A percentile compares a stretch with the other conserved stretches of the same genome.
phyloP scores from a whole-genome alignment of 352 stramenopile genomes.

The Peronospora belbahrii region DNA sequence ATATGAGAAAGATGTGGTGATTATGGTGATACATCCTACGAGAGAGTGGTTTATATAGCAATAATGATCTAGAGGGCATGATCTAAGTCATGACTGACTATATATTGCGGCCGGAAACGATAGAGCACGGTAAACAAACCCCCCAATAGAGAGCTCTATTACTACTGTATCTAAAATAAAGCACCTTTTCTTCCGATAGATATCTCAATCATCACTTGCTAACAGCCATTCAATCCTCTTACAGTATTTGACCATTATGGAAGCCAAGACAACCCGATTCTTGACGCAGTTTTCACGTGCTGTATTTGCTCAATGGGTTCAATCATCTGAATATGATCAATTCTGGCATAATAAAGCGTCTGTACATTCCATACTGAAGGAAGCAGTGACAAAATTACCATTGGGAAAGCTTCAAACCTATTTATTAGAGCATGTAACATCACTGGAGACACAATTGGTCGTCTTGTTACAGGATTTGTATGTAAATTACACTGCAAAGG shows the following conservation, averaged over 20 bases:
- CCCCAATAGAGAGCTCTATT: no score
- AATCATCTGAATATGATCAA: conserved; percentile 24
- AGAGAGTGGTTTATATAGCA: no score
- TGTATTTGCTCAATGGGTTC: conserved; percentile 51
- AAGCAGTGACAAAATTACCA: conserved; percentile 54
- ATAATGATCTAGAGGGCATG: no score
- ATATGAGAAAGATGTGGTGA: conserved; percentile 27
- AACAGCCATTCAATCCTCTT: background rate
- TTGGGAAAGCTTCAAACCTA: conserved; percentile 36
- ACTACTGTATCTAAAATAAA: no score
- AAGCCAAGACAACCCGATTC: conserved; percentile 45
- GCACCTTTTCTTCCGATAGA: no score
- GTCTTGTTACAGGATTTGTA: conserved; percentile 31
- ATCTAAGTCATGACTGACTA: no score
- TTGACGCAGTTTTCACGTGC: conserved; percentile 44
- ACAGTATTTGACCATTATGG: conserved; percentile 17
- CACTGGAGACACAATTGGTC: conserved; percentile 22
- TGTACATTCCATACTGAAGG: conserved; percentile 39
- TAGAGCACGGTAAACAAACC: no score
- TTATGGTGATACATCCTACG: background rate
- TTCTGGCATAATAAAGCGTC: conserved; percentile 46
- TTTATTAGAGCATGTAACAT: conserved; percentile 31
- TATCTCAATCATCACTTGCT: no score
- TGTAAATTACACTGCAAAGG: conserved; percentile 5
- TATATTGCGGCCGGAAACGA: no score